These are phyloP conservation scores for Coemansia sp. DNA, from an alignment of 192 early-diverging fungal species.

Conservation along the genomic window DNA sequence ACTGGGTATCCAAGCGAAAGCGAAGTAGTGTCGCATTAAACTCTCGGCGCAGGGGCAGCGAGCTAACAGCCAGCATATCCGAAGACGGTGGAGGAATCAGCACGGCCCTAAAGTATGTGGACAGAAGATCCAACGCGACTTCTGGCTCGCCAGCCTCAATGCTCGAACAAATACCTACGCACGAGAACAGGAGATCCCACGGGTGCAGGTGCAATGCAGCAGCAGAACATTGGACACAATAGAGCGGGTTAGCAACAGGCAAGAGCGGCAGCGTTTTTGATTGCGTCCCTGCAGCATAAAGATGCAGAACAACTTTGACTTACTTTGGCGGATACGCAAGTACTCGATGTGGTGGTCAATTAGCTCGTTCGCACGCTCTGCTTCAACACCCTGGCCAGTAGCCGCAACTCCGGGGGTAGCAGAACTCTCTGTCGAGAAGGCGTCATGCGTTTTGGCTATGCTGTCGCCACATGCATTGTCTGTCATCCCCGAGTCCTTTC, in stretches of 20 bases:
- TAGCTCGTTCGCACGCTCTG: constrained; percentile 31
- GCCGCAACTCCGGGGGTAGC: not conserved
- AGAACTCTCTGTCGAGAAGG: not conserved
- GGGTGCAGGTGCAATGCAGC: no score
- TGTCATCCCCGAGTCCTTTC: constrained; percentile 18
- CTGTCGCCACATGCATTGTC: not conserved
- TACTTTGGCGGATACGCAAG: constrained; percentile 47
- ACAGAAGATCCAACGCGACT: constrained; percentile 41
- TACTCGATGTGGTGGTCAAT: constrained; percentile 51
- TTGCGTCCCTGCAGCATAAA: not conserved
- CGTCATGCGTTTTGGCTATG: constrained; percentile 2
- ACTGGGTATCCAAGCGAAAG: constrained; percentile 50
- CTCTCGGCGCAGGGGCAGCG: constrained; percentile 26
- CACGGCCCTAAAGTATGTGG: constrained; percentile 43
- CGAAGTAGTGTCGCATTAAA: constrained; percentile 41
- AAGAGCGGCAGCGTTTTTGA: no score
- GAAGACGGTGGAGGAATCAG: constrained; percentile 29
- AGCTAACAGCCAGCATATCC: constrained; percentile 2
- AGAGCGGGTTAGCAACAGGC: not conserved
- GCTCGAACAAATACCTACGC: constrained; percentile 40
- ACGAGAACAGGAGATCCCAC: not conserved
- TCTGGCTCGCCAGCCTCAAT: constrained; percentile 45
- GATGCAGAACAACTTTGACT: constrained; percentile 1
- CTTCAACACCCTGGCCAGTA: constrained; percentile 1
- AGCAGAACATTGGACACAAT: no score